These are phyloP conservation scores for Lepiota brunneoincarnata DNA, from an alignment of 768 basidiomycete species.

Conservation along the genomic window DNA sequence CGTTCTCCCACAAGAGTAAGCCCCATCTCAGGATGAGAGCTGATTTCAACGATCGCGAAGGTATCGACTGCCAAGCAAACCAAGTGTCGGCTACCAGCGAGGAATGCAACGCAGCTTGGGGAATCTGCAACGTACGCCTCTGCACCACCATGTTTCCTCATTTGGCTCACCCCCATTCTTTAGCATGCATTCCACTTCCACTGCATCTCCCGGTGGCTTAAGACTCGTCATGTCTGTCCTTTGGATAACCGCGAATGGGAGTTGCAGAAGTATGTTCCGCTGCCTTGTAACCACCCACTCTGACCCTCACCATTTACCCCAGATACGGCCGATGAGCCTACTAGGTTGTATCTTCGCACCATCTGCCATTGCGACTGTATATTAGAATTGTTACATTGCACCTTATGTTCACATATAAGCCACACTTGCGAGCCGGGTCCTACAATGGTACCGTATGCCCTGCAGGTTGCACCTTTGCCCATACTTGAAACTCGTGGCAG, in stretches of 20 bases:
- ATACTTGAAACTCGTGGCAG: too few relatives aligned
- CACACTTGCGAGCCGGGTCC: too few relatives aligned
- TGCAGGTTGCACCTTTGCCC: too few relatives aligned
- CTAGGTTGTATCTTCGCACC: not conserved
- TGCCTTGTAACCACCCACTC: not conserved
- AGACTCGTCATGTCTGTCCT: conserved; percentile 94
- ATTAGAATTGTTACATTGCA: not conserved
- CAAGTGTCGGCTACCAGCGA: conserved; percentile 96
- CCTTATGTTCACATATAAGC: too few relatives aligned
- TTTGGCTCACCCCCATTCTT: not conserved
- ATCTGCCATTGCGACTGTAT: not conserved
- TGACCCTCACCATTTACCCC: conserved; percentile 6
- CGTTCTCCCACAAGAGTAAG: conserved; percentile 24
- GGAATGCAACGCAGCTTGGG: conserved; percentile 98
- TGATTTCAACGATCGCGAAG: conserved; percentile 37
- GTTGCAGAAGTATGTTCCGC: conserved; percentile 79
- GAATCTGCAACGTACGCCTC: conserved; percentile 87
- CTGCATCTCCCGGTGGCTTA: conserved; percentile 98
- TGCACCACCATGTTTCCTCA: not conserved
- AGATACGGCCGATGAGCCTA: conserved; percentile 42
- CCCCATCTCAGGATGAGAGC: not conserved
- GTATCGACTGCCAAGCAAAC: conserved; percentile 99
- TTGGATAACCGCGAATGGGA: conserved; percentile 97
- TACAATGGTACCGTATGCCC: too few relatives aligned
- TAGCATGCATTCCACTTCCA: conserved; percentile 99